Base-by-base conservation (phyloP, 1,284 basidiomycete genomes). In the Chondrostereum purpureum region DNA sequence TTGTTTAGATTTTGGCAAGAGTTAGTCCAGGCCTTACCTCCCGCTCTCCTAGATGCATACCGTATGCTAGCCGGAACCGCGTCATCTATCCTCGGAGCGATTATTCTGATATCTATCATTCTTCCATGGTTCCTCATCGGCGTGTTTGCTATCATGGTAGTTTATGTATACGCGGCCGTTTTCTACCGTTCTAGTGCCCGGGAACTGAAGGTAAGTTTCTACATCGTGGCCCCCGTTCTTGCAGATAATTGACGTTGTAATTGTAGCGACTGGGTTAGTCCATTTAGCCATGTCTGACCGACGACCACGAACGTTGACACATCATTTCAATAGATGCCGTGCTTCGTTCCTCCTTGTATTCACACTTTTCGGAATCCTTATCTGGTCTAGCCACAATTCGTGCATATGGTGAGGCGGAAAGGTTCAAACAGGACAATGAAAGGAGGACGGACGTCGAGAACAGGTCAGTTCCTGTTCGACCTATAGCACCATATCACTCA, bases 121-220 rank as follows among this genome's bases (percentile, higher is more conserved):
- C 64, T 89, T 22, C 92, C 89, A 0, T 93, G 86, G 78, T 92
- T 93, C 73, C 70, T 92, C 44, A 78, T 89, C 49, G 82, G 81
- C 11, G 80, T 91, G 10, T 68, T 69, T 22, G 72, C 72, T 39
- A 75, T 91, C 40, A 59, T 75, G 2, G 53, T 78, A 20, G 65
- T 77, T 13, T 87, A 84, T 55, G 50, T 72, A 39, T 84, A 81
- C 62, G 74, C 78, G 27, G 86, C 89, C 4, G 61, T 73, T 3
- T 95, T 94, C 69, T 97, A 97, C 61, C 82, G 91, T 34, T 75
- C 84, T 1, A 90, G 87, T 57, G 91, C 93, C 3, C 75, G 92
- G 55, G 92, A 96, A 61, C 71, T 96, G 53, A 96, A 96, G 73
- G 79, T 77, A 50, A 16, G 59, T 43, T 36, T 36, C 14, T 31